Conservation (phyloP, 495 filamentous ascomycete genomes). For the Achaetomiella virescens region DNA sequence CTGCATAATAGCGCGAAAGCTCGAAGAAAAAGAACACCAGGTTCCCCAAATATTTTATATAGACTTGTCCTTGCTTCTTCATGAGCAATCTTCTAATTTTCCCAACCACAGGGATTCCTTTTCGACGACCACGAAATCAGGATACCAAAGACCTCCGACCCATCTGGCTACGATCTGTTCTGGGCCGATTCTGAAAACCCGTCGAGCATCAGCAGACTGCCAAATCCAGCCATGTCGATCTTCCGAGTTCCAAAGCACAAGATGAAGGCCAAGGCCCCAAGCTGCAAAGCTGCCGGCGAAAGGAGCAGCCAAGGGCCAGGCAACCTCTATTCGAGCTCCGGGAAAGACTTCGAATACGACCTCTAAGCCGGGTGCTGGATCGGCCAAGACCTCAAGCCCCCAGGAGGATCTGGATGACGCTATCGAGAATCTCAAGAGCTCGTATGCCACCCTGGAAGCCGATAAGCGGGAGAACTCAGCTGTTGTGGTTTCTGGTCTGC, state of each 20-base stretch:
- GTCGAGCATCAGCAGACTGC: slow-evolving; percentile 29
- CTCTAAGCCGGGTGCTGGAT: slow-evolving; percentile 3
- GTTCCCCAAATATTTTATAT: neutral
- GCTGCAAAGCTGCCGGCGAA: slow-evolving; percentile 10
- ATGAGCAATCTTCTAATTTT: slow-evolving; percentile 9
- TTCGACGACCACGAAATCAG: slow-evolving; percentile 34
- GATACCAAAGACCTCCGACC: slow-evolving; percentile 29
- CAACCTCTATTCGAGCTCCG: neutral
- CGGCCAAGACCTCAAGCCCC: slow-evolving; percentile 10
- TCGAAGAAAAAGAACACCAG: slow-evolving; percentile 13
- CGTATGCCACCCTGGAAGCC: slow-evolving; percentile 30
- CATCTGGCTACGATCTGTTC: slow-evolving; percentile 41
- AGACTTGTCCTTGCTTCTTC: neutral
- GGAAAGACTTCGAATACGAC: slow-evolving; percentile 4
- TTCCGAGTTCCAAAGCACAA: slow-evolving; percentile 27
- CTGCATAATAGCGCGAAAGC: slow-evolving; percentile 10
- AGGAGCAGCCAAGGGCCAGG: neutral
- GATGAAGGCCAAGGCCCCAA: slow-evolving; percentile 19
- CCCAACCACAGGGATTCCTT: slow-evolving; percentile 31
- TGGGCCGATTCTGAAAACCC: slow-evolving; percentile 29
- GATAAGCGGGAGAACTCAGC: slow-evolving; percentile 47
- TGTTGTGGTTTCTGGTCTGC: slow-evolving; percentile 28
- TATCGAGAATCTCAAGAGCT: slow-evolving; percentile 33
- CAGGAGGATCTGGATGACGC: slow-evolving; percentile 25
- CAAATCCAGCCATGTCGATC: slow-evolving; percentile 43